Percentiles rank a stretch among this genome's conserved stretches.
Evolutionary conservation across 2,329 filamentous ascomycete species (phyloP).

Genomic region (Zopfia rhizophila): DNA sequence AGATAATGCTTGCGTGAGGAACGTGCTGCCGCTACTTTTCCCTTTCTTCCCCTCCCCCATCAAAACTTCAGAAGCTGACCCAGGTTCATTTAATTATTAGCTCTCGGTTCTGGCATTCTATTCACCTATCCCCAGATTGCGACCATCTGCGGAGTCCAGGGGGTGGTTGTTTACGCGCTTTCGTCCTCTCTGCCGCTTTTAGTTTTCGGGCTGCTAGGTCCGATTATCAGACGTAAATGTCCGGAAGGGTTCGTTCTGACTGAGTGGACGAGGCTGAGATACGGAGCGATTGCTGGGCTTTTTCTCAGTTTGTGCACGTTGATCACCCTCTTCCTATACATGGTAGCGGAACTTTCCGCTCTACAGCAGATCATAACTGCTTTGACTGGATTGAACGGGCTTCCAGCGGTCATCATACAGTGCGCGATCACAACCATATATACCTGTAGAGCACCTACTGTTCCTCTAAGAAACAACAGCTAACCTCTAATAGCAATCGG

Average conservation of each 20-base stretch:
- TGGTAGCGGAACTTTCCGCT: conserved; percentile 85
- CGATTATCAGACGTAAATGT: conserved; percentile 81
- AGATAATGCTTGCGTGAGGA: conserved; percentile 99
- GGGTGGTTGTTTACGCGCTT: conserved; percentile 79
- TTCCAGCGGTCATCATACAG: conserved; percentile 81
- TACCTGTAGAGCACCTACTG: conserved; percentile 68
- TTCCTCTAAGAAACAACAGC: conserved; percentile 1
- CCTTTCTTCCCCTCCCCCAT: conserved; percentile 54
- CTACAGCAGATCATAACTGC: conserved; percentile 81
- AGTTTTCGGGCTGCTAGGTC: conserved; percentile 77
- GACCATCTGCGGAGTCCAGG: conserved; percentile 81
- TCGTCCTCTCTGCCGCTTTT: conserved; percentile 77
- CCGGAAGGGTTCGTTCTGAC: conserved; percentile 87
- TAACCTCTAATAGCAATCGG: conserved; percentile 69
- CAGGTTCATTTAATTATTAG: conserved; percentile 59
- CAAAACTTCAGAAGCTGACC: conserved; percentile 42
- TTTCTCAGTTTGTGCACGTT: conserved; percentile 82
- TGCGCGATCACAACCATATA: conserved; percentile 83
- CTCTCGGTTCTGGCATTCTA: conserved; percentile 83
- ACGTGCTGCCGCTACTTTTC: conserved; percentile 85
- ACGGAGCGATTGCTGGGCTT: conserved; percentile 73
- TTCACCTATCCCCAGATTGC: conserved; percentile 85
- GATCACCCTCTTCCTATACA: conserved; percentile 85
- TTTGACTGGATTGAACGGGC: conserved; percentile 77
- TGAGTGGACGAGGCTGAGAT: conserved; percentile 84